phyloP scores from a whole-genome alignment of 352 stramenopile genomes.

The Albugo laibachii region DNA sequence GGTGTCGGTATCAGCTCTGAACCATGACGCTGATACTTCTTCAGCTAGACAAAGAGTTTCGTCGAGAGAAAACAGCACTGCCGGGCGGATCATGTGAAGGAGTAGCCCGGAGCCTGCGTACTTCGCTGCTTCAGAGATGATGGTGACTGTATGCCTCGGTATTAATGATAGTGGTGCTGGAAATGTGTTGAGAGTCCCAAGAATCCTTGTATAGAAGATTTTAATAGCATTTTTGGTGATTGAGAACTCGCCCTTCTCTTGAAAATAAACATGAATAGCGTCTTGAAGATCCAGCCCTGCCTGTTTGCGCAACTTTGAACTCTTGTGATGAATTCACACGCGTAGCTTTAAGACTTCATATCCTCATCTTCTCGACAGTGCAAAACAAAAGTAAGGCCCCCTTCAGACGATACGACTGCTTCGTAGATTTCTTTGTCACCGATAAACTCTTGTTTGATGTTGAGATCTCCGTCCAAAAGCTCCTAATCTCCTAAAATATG shows the following conservation, averaged over 20 bases:
- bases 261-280: conserved; percentile 92
- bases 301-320: conserved; percentile 97
- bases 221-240: conserved; percentile 40
- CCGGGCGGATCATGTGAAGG: conserved; percentile 42
- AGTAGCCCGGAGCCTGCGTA: conserved; percentile 47
- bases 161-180: conserved; percentile 36
- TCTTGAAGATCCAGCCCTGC: conserved; percentile 88
- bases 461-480: conserved; percentile 79
- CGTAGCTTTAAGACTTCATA: conserved; percentile 83
- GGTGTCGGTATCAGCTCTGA: conserved; percentile 39
- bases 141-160: conserved; percentile 37
- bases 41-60: conserved; percentile 25
- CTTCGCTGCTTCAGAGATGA: conserved; percentile 44
- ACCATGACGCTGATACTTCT: conserved; percentile 18
- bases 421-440: conserved; percentile 84
- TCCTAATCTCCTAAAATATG: conserved; percentile 52
- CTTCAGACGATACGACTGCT: conserved; percentile 67
- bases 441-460: conserved; percentile 91
- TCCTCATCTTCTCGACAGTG: conserved; percentile 91
- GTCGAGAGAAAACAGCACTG: conserved; percentile 42
- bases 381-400: conserved; percentile 88
- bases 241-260: conserved; percentile 38
- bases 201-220: conserved; percentile 32
- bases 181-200: conserved; percentile 27
- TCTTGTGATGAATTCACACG: conserved; percentile 93